Evolutionary conservation across 2,329 filamentous ascomycete species (phyloP).

Genomic region (Colletotrichum lupini): DNA sequence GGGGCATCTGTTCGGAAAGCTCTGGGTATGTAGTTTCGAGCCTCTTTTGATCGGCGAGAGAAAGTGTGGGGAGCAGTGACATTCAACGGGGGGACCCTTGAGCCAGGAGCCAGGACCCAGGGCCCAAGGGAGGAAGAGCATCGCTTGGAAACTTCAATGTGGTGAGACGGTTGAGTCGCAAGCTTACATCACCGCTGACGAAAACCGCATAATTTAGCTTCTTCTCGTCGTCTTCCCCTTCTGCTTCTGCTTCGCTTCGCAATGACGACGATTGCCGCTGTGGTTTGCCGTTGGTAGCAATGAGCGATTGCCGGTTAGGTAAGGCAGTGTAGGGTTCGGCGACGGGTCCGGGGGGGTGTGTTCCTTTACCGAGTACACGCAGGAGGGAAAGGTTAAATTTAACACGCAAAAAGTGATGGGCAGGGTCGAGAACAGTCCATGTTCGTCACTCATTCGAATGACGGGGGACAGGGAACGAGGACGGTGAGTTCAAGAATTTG

Average conservation of each 20-base stretch:
- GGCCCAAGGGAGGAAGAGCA: too few species aligned
- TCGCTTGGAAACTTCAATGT: too few species aligned
- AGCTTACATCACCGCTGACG: background rate
- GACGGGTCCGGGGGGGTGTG: too few species aligned
- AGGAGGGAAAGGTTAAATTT: background rate
- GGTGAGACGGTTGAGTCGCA: too few species aligned
- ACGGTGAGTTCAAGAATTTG: conserved; percentile 30
- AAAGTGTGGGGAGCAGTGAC: background rate
- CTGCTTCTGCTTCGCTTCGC: background rate
- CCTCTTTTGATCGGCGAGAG: background rate
- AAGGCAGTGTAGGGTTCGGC: too few species aligned
- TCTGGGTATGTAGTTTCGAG: background rate
- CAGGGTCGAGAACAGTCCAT: conserved; percentile 2
- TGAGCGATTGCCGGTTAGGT: background rate
- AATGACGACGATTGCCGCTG: background rate
- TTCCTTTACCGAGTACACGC: background rate
- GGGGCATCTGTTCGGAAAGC: background rate
- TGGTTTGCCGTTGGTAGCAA: background rate
- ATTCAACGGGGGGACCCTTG: background rate
- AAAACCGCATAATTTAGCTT: background rate
- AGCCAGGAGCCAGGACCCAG: background rate
- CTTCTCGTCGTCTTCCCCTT: background rate
- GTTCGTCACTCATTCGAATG: background rate
- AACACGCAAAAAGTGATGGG: background rate
- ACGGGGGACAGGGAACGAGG: conserved; percentile 5